Conservation (phyloP, 2,329 filamentous ascomycete genomes). For the Ceratocystis lukuohia region DNA sequence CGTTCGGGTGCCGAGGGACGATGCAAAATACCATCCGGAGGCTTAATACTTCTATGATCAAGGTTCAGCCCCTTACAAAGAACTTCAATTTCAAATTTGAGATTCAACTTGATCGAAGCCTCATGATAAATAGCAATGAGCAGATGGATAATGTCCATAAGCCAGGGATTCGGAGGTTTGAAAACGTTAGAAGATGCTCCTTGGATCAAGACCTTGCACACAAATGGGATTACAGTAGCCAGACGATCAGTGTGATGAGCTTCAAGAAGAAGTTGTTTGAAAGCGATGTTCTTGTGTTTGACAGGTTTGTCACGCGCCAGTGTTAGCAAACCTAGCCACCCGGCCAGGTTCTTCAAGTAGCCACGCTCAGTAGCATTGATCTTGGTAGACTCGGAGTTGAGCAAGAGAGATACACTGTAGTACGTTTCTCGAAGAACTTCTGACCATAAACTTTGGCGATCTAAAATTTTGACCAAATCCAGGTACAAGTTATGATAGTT, state of each 20-base stretch:
- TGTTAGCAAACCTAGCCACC: constrained; percentile 86
- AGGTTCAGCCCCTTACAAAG: constrained; percentile 82
- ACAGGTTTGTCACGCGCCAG: constrained; percentile 90
- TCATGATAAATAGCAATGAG: constrained; percentile 89
- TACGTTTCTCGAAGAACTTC: constrained; percentile 93
- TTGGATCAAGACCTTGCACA: constrained; percentile 86
- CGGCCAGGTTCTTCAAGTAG: constrained; percentile 83
- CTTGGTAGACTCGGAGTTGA: constrained; percentile 81
- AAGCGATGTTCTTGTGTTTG: constrained; percentile 90
- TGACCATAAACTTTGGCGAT: constrained; percentile 64
- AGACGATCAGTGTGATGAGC: constrained; percentile 86
- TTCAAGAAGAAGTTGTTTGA: constrained; percentile 89
- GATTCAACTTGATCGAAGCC: constrained; percentile 84
- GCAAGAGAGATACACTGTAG: constrained; percentile 66
- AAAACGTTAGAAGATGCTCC: constrained; percentile 78
- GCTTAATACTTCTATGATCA: constrained; percentile 85
- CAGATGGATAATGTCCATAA: constrained; percentile 88
- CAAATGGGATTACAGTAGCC: constrained; percentile 87
- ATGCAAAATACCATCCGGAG: constrained; percentile 73
- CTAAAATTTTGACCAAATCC: constrained; percentile 71
- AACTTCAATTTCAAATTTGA: constrained; percentile 98
- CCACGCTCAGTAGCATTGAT: constrained; percentile 71
- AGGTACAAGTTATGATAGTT: constrained; percentile 94
- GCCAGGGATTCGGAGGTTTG: constrained; percentile 88
- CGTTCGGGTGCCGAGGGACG: constrained; percentile 32